Conservation (phyloP, 495 filamentous ascomycete species). For the Extremus antarcticus region DNA sequence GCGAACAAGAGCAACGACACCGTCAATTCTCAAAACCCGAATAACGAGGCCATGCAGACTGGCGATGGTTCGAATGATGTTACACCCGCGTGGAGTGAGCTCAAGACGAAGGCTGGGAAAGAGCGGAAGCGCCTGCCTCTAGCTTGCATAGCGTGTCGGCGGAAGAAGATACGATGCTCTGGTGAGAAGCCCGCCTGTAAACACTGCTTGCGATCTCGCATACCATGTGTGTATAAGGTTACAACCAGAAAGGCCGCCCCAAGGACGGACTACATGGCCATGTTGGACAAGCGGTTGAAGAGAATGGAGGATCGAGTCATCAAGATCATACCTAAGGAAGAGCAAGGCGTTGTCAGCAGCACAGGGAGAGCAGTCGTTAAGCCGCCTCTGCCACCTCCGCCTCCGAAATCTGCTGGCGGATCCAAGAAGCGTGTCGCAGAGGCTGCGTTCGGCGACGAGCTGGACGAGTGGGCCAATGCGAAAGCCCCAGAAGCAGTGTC, state of each 20-base stretch:
- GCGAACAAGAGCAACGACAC: slow-evolving; percentile 13
- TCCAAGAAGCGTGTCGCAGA: slow-evolving; percentile 78
- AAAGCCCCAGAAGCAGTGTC: slow-evolving; percentile 16
- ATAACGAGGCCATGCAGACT: slow-evolving; percentile 35
- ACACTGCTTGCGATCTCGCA: slow-evolving; percentile 85
- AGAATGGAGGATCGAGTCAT: slow-evolving; percentile 97
- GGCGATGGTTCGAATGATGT: not conserved
- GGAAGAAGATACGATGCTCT: slow-evolving; percentile 97
- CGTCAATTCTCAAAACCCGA: not conserved
- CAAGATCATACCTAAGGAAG: slow-evolving; percentile 85
- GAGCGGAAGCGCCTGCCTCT: slow-evolving; percentile 86
- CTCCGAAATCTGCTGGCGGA: slow-evolving; percentile 38
- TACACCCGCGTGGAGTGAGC: slow-evolving; percentile 77
- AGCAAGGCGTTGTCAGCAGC: slow-evolving; percentile 45
- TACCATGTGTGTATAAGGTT: slow-evolving; percentile 98
- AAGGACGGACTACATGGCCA: slow-evolving; percentile 97
- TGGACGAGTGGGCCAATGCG: slow-evolving; percentile 72
- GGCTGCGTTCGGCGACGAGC: slow-evolving; percentile 73
- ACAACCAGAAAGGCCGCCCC: slow-evolving; percentile 93
- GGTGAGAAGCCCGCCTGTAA: slow-evolving; percentile 97
- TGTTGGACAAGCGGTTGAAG: slow-evolving; percentile 74
- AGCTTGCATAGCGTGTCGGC: slow-evolving; percentile 88
- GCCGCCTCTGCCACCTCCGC: slow-evolving; percentile 54
- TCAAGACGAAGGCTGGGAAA: slow-evolving; percentile 97
- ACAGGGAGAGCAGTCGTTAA: slow-evolving; percentile 71